Evolutionary conservation across 1,139 yeast genomes (phyloP).

Genomic region (Yarrowia galli): DNA sequence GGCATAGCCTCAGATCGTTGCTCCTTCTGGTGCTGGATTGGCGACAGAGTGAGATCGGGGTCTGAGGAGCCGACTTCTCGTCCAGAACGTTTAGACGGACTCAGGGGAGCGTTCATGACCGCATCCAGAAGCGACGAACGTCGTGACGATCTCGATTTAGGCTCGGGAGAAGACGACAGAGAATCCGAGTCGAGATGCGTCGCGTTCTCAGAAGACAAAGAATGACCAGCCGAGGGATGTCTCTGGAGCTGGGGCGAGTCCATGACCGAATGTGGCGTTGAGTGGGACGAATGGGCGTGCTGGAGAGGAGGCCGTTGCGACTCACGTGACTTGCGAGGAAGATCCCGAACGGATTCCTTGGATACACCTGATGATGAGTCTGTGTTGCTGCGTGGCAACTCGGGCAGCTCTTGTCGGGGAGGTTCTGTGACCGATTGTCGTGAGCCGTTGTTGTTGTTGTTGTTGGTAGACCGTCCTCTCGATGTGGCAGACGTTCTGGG

Average conservation of each 20-base stretch:
- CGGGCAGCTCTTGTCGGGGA: constrained; percentile 9
- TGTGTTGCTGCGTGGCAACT: constrained; percentile 2
- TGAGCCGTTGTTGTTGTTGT: neutral
- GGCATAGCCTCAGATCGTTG: constrained; percentile 8
- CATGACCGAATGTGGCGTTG: constrained; percentile 17
- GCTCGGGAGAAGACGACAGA: constrained; percentile 22
- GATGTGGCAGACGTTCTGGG: neutral
- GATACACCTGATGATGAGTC: too few species aligned
- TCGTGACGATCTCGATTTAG: constrained; percentile 26
- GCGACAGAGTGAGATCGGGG: constrained; percentile 27
- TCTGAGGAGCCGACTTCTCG: constrained; percentile 22
- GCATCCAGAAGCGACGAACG: constrained; percentile 31
- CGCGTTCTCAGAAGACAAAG: constrained; percentile 20
- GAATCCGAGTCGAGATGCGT: constrained; percentile 31
- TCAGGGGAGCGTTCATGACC: constrained; percentile 32
- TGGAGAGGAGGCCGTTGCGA: constrained; percentile 24
- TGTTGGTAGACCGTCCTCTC: neutral
- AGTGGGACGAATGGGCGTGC: constrained; percentile 10
- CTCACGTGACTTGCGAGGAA: constrained; percentile 13
- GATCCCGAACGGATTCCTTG: constrained; percentile 18
- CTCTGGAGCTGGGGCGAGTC: constrained; percentile 29
- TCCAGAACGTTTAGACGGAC: constrained; percentile 22
- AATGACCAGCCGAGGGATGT: constrained; percentile 20
- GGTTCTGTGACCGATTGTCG: constrained; percentile 1
- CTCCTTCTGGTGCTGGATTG: constrained; percentile 24